Conservation (phyloP, 257 asterid species). For the Ophiorrhiza pumila region DNA sequence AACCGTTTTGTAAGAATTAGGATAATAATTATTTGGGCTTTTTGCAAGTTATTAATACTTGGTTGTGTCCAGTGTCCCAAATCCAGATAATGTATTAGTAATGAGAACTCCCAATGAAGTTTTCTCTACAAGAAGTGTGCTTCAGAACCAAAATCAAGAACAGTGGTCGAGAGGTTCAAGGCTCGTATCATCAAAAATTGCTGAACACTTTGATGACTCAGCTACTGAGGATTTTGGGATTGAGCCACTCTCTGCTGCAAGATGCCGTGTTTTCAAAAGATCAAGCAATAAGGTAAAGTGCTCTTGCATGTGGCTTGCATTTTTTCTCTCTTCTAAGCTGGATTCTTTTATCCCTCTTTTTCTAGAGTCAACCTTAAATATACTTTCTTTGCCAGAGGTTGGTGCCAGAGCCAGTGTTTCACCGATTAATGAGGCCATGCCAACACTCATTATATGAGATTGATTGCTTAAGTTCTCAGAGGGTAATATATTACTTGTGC, state of each 20-base stretch:
- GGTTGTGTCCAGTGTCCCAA: constrained; percentile 62
- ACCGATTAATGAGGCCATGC: constrained; percentile 79
- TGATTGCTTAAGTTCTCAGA: constrained; percentile 49
- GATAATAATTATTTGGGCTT: background rate
- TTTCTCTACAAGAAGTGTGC: constrained; percentile 53
- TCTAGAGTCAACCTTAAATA: constrained; percentile 9
- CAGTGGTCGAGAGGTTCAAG: constrained; percentile 58
- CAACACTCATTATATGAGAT: constrained; percentile 59
- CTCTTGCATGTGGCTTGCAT: constrained; percentile 13
- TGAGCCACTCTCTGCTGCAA: constrained; percentile 72
- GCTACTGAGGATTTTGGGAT: constrained; percentile 40
- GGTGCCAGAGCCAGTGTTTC: constrained; percentile 52
- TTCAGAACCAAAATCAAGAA: constrained; percentile 57
- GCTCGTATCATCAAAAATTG: constrained; percentile 50
- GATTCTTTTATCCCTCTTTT: background rate
- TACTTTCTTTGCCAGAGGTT: constrained; percentile 36
- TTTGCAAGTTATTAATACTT: background rate
- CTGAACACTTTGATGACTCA: constrained; percentile 48
- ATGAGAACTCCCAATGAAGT: constrained; percentile 68
- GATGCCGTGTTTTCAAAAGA: constrained; percentile 67
- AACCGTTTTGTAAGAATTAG: background rate
- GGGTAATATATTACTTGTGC: constrained; percentile 36
- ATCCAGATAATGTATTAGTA: constrained; percentile 68
- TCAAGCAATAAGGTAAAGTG: constrained; percentile 48
- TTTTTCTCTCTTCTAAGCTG: background rate